Base-by-base conservation (phyloP, 2,329 filamentous ascomycete species). In the Xylariaceae sp. region DNA sequence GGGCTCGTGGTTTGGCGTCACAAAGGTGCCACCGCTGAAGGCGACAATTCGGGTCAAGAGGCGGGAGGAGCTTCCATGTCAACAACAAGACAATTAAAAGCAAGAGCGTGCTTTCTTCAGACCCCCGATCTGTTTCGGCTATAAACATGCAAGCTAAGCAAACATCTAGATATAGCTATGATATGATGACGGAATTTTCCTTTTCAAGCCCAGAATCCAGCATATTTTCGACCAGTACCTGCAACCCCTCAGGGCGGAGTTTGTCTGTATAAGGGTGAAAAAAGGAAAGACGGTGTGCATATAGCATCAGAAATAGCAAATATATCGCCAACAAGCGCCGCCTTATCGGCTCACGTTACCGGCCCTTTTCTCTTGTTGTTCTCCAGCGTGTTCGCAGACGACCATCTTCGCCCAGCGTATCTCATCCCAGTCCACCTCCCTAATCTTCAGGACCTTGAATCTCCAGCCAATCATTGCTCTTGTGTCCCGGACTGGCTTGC, bases 391-490 rank as follows among this genome's bases (percentile, higher is more conserved):
- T 3, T 34, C 45, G 27, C 45, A 42, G 17, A 46, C 27, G 13
- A 48, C 30, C 4, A 28, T 46, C 42, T 52, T 56, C 3, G 46
- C 47, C 52, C 49, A 51, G 33, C 34, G 31, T 27, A 59, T 46
- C 24, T 58, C 41, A 31, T 43, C 38, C 51, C 47, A 56, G 36
- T 46, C 42, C 15, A 50, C 39, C 38, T 57, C 51, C 18, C 43
- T 46, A n/a, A 60, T 55, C 13, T 37, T 38, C 3, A 57, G 36
- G 38, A 60, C 41, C 6, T 46, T 41, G 31, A 55, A 52, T 27
- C 44, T 51, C 44, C 56, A 52, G 7, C 57, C 53, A 14, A 50
- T 44, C 16, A 43, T 34, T 11, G 38, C 40, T 35, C 49, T 57
- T 7, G 38, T 14, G 15, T 56, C 57, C 36, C 35, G 55, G 27